These are phyloP conservation scores for Ceratocystis eucalypticola DNA, from an alignment of 2,329 filamentous ascomycete genomes.

Conservation along the genomic window DNA sequence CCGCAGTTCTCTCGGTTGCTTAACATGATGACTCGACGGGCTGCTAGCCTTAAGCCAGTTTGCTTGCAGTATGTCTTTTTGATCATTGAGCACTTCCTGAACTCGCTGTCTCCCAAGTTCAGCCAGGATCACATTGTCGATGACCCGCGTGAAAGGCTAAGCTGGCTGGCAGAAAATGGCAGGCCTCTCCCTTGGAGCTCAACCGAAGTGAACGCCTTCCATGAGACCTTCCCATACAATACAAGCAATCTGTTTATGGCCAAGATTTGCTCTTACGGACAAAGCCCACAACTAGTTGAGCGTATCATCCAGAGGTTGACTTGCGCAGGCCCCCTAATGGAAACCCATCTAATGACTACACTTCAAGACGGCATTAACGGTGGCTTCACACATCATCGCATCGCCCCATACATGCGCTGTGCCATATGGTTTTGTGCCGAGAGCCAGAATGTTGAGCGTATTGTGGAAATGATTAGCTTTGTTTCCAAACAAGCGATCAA, in stretches of 20 bases:
- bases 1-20: constrained; percentile 43
- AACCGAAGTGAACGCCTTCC: constrained; percentile 35
- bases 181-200: constrained; percentile 33
- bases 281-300: constrained; percentile 39
- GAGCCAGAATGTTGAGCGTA: constrained; percentile 27
- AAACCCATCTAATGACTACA: constrained; percentile 38
- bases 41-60: constrained; percentile 22
- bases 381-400: constrained; percentile 32
- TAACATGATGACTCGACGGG: constrained; percentile 37
- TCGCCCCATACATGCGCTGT: constrained; percentile 45
- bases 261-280: constrained; percentile 51
- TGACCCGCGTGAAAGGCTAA: constrained; percentile 29
- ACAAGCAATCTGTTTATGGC: constrained; percentile 44
- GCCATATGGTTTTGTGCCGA: constrained; percentile 39
- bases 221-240: constrained; percentile 29
- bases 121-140: constrained; percentile 29
- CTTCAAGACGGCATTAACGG: constrained; percentile 42
- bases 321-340: constrained; percentile 37
- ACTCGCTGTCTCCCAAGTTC: constrained; percentile 30
- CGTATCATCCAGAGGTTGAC: constrained; percentile 46
- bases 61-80: background rate
- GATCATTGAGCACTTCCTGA: constrained; percentile 30
- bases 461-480: constrained; percentile 32
- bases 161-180: constrained; percentile 25
- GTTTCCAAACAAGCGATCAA: constrained; percentile 32